These are phyloP conservation scores for Candida palmyrensis DNA, from an alignment of 805 yeast species.

Conservation along the genomic window DNA sequence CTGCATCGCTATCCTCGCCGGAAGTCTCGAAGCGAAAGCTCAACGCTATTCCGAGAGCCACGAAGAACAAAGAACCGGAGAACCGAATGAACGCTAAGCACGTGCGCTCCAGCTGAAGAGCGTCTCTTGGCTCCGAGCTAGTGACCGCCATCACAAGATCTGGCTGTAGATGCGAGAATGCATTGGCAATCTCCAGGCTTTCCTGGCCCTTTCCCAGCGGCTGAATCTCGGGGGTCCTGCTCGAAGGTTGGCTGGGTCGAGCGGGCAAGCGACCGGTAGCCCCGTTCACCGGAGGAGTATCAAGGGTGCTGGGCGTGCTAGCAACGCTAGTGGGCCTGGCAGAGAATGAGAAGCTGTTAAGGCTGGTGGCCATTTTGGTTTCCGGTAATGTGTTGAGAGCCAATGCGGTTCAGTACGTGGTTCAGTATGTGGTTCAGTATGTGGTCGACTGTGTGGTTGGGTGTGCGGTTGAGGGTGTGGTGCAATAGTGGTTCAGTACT, in stretches of 20 bases:
- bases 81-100: slow-evolving; percentile 46
- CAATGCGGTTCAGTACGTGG: no score
- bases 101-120: slow-evolving; percentile 50
- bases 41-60: slow-evolving; percentile 42
- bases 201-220: no score
- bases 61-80: slow-evolving; percentile 39
- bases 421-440: no score
- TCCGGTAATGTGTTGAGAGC: no score
- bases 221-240: neutral
- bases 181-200: no score
- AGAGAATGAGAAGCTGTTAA: no score
- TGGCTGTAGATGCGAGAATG: slow-evolving; percentile 1
- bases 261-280: neutral
- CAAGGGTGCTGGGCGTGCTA: no score
- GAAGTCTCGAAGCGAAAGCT: slow-evolving; percentile 40
- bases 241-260: neutral
- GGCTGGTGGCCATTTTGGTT: no score
- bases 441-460: no score
- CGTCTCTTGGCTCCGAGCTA: slow-evolving; percentile 50
- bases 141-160: slow-evolving; percentile 25
- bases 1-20: slow-evolving; percentile 6
- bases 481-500: no score
- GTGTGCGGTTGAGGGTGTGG: no score
- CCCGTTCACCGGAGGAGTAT: neutral
- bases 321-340: no score